Percentiles rank a stretch among this genome's conserved stretches.
Evolutionary conservation across 768 basidiomycete genomes (phyloP).

Genomic region (Mycena metata): DNA sequence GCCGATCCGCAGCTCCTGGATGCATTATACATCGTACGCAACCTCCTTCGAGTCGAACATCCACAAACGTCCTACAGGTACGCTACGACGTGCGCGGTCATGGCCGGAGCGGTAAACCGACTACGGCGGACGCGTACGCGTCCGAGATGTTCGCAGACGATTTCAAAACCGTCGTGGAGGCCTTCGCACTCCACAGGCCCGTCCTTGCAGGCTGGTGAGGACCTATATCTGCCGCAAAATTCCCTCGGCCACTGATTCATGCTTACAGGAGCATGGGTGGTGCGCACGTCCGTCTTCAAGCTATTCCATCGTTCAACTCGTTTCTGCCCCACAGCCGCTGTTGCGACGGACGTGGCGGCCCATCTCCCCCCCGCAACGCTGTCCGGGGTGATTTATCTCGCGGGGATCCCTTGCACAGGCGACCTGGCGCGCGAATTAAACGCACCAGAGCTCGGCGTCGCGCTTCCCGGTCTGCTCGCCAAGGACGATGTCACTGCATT

Average conservation of each 20-base stretch:
- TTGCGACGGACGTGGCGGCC: conserved; percentile 45
- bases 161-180: conserved; percentile 47
- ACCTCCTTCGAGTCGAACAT: not conserved
- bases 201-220: conserved; percentile 48
- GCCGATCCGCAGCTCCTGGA: conserved; percentile 41
- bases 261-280: conserved; percentile 46
- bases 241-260: too few species aligned
- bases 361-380: conserved; percentile 45
- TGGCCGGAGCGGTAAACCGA: conserved; percentile 38
- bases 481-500: conserved; percentile 40
- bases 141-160: conserved; percentile 48
- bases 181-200: conserved; percentile 44
- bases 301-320: not conserved
- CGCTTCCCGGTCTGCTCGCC: conserved; percentile 41
- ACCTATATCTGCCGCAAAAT: too few species aligned
- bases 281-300: conserved; percentile 33
- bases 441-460: conserved; percentile 35
- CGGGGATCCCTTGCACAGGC: conserved; percentile 45
- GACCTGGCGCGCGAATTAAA: conserved; percentile 39
- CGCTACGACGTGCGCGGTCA: conserved; percentile 48
- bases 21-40: conserved; percentile 43
- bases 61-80: conserved; percentile 39
- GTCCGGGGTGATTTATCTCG: conserved; percentile 46
- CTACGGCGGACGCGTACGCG: conserved; percentile 41
- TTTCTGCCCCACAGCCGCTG: conserved; percentile 37